phyloP scores from a whole-genome alignment of 2,329 filamentous ascomycete species.

The Phialophora macrospora region DNA sequence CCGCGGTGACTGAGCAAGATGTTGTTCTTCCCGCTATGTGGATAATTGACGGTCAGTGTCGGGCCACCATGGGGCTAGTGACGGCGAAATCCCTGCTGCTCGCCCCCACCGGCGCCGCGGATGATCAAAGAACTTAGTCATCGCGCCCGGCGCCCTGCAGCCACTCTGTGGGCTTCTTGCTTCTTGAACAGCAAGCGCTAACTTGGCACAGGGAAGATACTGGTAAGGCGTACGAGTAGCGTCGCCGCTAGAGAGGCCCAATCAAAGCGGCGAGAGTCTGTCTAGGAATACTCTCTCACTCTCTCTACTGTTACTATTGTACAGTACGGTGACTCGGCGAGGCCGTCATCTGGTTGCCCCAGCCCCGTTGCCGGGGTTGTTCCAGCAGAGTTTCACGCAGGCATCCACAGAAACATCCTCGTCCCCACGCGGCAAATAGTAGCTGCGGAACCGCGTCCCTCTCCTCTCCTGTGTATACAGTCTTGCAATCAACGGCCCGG shows the following conservation, averaged over 20 bases:
- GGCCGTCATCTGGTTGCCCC: not conserved
- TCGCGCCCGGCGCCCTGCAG: not conserved
- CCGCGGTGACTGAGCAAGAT: not conserved
- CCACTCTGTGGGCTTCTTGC: not conserved
- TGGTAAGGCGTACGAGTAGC: not conserved
- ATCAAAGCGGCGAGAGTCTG: not conserved
- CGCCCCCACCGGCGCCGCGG: not conserved
- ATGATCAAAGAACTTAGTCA: conserved; percentile 8
- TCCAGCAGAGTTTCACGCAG: not conserved
- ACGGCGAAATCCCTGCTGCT: conserved; percentile 3
- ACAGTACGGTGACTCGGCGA: not conserved
- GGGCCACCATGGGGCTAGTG: not conserved
- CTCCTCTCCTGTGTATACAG: not conserved
- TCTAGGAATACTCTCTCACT: not conserved
- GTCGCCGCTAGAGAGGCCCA: not conserved
- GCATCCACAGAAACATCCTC: not conserved
- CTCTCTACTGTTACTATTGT: no score
- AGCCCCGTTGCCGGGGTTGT: not conserved
- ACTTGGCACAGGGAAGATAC: not conserved
- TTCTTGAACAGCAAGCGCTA: not conserved
- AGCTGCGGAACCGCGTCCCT: not conserved
- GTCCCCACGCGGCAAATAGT: not conserved
- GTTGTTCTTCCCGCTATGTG: not conserved
- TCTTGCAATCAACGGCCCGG: no score
- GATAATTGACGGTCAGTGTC: not conserved